Evolutionary conservation across 2,329 filamentous ascomycete genomes (phyloP).

Genomic region (Didymella segeticola): DNA sequence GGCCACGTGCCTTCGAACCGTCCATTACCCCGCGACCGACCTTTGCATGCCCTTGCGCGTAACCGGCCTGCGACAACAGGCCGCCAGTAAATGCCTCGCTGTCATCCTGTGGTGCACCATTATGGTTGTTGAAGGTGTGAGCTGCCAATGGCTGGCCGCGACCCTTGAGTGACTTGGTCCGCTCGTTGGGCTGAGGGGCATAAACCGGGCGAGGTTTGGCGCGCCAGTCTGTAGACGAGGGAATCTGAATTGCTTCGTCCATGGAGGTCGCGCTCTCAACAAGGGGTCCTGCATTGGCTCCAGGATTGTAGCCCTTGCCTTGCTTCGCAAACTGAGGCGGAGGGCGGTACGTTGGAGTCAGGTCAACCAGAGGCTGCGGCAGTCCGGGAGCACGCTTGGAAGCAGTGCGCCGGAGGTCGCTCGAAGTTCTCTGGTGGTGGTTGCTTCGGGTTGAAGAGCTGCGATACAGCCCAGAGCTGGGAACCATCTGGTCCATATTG

Average conservation of each 20-base stretch:
- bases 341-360: constrained; percentile 70
- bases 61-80: constrained; percentile 50
- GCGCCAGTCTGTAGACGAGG: constrained; percentile 55
- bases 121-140: constrained; percentile 45
- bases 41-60: constrained; percentile 47
- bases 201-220: constrained; percentile 42
- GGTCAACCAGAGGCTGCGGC: constrained; percentile 70
- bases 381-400: constrained; percentile 51
- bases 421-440: constrained; percentile 40
- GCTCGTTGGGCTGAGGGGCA: constrained; percentile 38
- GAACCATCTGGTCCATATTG: constrained; percentile 41
- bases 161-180: constrained; percentile 44
- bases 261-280: constrained; percentile 56
- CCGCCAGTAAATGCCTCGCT: constrained; percentile 54
- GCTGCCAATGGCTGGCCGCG: constrained; percentile 43
- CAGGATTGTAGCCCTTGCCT: constrained; percentile 56
- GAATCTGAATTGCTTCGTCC: constrained; percentile 52
- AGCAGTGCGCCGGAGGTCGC: constrained; percentile 54
- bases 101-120: constrained; percentile 38
- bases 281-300: constrained; percentile 49
- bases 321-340: constrained; percentile 65
- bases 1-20: constrained; percentile 52
- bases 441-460: constrained; percentile 43
- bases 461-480: constrained; percentile 36
- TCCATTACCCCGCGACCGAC: constrained; percentile 56